Base-by-base conservation (phyloP, 1,284 basidiomycete species). In the Melampsora americana region DNA sequence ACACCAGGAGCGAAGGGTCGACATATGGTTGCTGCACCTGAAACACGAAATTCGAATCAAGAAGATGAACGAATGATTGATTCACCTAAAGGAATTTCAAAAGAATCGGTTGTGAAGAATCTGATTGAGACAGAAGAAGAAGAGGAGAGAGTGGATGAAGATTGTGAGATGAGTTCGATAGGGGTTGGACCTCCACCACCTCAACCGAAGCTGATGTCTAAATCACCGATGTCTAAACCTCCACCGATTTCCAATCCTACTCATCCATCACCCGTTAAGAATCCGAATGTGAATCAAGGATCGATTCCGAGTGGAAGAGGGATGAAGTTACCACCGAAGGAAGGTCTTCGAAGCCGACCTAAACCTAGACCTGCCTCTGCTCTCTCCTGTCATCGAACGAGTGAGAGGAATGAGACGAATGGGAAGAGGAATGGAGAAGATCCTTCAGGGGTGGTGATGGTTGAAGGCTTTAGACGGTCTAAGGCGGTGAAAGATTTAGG, bases 1-100 rank as follows among this genome's bases (percentile, higher is more conserved):
- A 92, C 91, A 0, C 91, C 91, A 0, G 86, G 87, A 69, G 86
- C 88, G 60, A 92, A 92, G 82, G 87, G 90, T 6, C 78, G 79
- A 28, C 80, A 81, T 30, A 78, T 79, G 50, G 85, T 88, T 20
- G 88, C 60, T 53, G 70, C 60, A 64, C 70, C 70, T 73, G 70
- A 73, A 42, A 60, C 42, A 12, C 88, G 3, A 78, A 78, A 26
- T 42, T 35, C 79, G 77, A 61, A 82, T 84, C 59, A 83, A 84
- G 48, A 84, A 81, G 11, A 87, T 87, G 85, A 86, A 12, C 88
- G 87, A 74, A 84, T 86, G 14, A 89, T 90, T 77, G 76, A 77
- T 56, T 18, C 59, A 69, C 46, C n/a, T 59, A 26, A 32, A 62
- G 53, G 56, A 67, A 66, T 50, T 59, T 60, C 61, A 62, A 46